Percentiles rank a stretch among this genome's conserved stretches.
Conservation (phyloP, 2,329 filamentous ascomycete species). For the Zymoseptoria tritici region DNA sequence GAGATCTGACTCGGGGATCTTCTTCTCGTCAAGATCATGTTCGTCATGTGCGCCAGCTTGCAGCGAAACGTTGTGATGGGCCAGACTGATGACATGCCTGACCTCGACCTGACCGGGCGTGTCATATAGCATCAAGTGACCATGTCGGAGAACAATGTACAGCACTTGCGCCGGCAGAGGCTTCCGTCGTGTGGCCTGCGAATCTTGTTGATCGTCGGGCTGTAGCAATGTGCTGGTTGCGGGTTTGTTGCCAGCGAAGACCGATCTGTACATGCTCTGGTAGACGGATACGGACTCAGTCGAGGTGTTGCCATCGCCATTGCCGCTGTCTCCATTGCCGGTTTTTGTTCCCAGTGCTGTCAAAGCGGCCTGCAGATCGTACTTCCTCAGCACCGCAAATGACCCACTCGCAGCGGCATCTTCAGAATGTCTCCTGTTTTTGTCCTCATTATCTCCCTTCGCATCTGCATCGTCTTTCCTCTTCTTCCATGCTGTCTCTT, state of each 20-base stretch:
- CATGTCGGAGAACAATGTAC: constrained; percentile 56
- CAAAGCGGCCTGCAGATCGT: constrained; percentile 26
- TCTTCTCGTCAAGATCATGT: constrained; percentile 44
- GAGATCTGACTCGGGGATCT: constrained; percentile 81
- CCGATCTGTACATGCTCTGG: constrained; percentile 93
- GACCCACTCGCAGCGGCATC: constrained; percentile 24
- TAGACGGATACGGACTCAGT: constrained; percentile 74
- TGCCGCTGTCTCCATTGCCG: not conserved
- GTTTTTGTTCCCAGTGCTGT: constrained; percentile 13
- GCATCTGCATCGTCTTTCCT: constrained; percentile 2
- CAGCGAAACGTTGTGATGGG: constrained; percentile 77
- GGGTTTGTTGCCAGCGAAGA: constrained; percentile 71
- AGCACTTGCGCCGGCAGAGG: constrained; percentile 22
- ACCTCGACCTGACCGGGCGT: constrained; percentile 93
- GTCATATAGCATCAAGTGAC: constrained; percentile 95
- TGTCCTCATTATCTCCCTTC: constrained; percentile 2
- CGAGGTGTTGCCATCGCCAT: constrained; percentile 4
- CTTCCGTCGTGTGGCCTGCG: constrained; percentile 9
- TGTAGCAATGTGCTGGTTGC: constrained; percentile 24
- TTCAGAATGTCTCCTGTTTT: constrained; percentile 3
- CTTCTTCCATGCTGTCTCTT: constrained; percentile 5
- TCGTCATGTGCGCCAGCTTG: constrained; percentile 55
- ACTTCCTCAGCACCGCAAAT: constrained; percentile 27
- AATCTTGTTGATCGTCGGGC: constrained; percentile 6
- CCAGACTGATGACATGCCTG: constrained; percentile 86